phyloP scores from a whole-genome alignment of 495 filamentous ascomycete genomes.

The Penicillium longicatenatum region DNA sequence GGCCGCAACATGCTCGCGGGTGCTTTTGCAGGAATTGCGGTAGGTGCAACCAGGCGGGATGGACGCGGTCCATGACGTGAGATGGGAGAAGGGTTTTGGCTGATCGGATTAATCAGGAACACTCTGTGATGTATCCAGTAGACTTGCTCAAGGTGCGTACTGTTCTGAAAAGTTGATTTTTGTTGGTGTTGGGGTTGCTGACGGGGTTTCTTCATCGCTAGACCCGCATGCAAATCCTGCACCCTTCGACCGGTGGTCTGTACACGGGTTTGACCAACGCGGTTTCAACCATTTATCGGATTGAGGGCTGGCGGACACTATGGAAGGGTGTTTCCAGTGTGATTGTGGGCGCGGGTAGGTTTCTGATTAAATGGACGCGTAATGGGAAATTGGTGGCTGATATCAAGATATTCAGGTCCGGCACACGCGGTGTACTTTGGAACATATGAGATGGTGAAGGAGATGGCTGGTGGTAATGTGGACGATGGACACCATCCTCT shows the following conservation, averaged over 20 bases:
- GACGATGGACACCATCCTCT: slow-evolving; percentile 89
- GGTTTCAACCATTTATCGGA: slow-evolving; percentile 84
- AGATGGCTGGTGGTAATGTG: slow-evolving; percentile 89
- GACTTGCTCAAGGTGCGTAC: slow-evolving; percentile 90
- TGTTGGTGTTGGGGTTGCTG: slow-evolving; percentile 7
- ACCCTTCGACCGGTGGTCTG: slow-evolving; percentile 78
- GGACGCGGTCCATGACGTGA: neutral
- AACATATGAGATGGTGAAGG: slow-evolving; percentile 96
- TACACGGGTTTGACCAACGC: slow-evolving; percentile 93
- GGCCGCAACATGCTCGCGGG: slow-evolving; percentile 85
- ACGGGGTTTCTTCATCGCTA: slow-evolving; percentile 35
- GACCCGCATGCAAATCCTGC: slow-evolving; percentile 98
- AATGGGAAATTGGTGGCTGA: slow-evolving; percentile 23
- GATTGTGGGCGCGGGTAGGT: slow-evolving; percentile 85
- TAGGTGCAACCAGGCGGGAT: slow-evolving; percentile 40
- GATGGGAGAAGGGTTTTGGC: slow-evolving; percentile 13
- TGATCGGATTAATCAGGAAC: slow-evolving; percentile 54
- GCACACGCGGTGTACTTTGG: slow-evolving; percentile 98
- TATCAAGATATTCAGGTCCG: slow-evolving; percentile 62
- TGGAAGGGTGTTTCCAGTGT: slow-evolving; percentile 98
- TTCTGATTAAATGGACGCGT: neutral
- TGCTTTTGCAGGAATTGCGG: slow-evolving; percentile 96
- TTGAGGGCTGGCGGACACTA: slow-evolving; percentile 85
- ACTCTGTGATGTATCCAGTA: slow-evolving; percentile 97
- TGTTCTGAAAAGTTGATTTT: slow-evolving; percentile 10